Base-by-base conservation (phyloP, 805 yeast genomes). In the Myxozyma sirexii region DNA sequence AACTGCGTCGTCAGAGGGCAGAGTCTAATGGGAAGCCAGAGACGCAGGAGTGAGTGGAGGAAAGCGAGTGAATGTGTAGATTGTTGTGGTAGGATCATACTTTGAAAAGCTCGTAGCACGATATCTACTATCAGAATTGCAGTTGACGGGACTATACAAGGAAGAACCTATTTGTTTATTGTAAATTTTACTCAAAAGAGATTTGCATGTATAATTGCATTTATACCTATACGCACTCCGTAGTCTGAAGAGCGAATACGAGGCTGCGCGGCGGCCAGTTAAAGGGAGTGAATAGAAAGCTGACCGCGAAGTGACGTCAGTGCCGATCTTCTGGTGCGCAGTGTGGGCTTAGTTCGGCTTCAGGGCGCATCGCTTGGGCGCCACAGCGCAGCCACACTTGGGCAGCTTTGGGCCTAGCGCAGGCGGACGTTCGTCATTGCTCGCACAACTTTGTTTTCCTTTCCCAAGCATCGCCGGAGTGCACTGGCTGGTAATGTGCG, bases 1-100 rank as follows among this genome's bases (percentile, higher is more conserved):
- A 66, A 47, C 35, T 67, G 38, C 33, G 52, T 21, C 58, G 62
- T 42, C 58, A 27, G 52, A 39, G 19, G 41, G 29, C 19, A 12
- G 48, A 44, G 48, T 24, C 48, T 19, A 27, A 44, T 44, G 48
- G 48, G 12, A 44, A 24, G 33, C 12, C 17, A 8, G 48, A 24
- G 35, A 15, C 21, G 12, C 33, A 35, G 19, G 33, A 24, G 2
- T 24, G 48, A 26, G 35, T 13, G 33, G 21, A 7, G 15, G 10
- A 3, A 27, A 44, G 24, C 12, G 10, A 23, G 17, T 24, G 21
- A 26, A 8, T 19, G 12, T 38, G 21, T 17, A n/a, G 42, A n/a
- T 38, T 19, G 19, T 15, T n/a, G n/a, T 12, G 3, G 5, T 13
- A 33, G n/a, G n/a, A n/a, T n/a, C n/a, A n/a, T n/a, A n/a, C n/a